A percentile compares a stretch with the other conserved stretches of the same genome.
These are phyloP conservation scores for Astrocystis sublimbata DNA, from an alignment of 495 filamentous ascomycete genomes.

Conservation along the genomic window DNA sequence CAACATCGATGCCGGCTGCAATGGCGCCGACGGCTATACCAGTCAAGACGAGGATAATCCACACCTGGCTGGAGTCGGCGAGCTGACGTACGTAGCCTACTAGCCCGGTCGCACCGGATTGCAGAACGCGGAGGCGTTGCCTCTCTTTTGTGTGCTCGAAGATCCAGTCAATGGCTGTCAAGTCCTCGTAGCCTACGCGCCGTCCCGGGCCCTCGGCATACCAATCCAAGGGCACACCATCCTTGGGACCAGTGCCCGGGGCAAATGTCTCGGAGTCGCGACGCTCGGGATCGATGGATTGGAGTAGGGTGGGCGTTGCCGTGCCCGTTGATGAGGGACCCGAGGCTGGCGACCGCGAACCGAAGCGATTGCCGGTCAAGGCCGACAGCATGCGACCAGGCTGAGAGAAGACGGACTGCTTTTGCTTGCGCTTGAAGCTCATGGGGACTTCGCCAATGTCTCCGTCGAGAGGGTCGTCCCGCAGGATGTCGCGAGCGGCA, in stretches of 20 bases:
- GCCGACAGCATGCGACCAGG: constrained; percentile 57
- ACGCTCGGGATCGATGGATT: constrained; percentile 16
- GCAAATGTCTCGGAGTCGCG: constrained; percentile 2
- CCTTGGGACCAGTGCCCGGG: constrained; percentile 48
- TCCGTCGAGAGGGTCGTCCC: constrained; percentile 54
- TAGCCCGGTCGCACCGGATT: constrained; percentile 66
- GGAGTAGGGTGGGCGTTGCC: constrained; percentile 24
- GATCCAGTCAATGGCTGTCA: constrained; percentile 99
- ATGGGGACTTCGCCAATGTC: constrained; percentile 56
- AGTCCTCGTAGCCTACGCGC: constrained; percentile 91
- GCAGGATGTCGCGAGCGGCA: constrained; percentile 32
- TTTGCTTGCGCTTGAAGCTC: constrained; percentile 83
- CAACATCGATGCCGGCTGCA: constrained; percentile 86
- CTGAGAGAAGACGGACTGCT: constrained; percentile 51
- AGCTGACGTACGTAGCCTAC: constrained; percentile 70
- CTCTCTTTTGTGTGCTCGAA: constrained; percentile 98
- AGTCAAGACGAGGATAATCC: constrained; percentile 75
- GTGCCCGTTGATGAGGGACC: constrained; percentile 27
- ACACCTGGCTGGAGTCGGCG: constrained; percentile 84
- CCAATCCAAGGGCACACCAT: constrained; percentile 75
- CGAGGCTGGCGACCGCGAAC: constrained; percentile 33
- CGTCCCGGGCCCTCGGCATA: constrained; percentile 87
- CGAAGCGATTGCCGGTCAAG: constrained; percentile 49
- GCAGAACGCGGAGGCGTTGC: constrained; percentile 76
- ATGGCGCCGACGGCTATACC: constrained; percentile 80